Evolutionary conservation across 352 stramenopile genomes (phyloP), one percentile per base, ranked within the genome.

Genomic region (Phytophthora agathidicida): DNA sequence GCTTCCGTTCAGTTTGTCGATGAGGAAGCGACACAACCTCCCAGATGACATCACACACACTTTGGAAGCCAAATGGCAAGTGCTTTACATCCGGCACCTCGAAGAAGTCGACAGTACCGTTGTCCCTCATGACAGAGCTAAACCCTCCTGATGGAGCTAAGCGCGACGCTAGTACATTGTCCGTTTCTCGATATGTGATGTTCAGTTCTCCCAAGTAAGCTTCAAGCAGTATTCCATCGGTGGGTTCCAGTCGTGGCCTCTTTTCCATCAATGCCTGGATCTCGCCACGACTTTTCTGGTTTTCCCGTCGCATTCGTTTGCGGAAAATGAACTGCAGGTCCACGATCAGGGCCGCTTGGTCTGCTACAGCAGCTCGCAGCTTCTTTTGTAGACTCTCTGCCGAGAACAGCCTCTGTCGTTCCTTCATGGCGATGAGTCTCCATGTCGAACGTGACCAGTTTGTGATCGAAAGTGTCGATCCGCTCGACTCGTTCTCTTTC

Each of bases 41-140:
- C 62, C 62, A 71, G 26, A 60, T 56, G 6, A 52, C 50, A 11
- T 28, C 33, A 5, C 42, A 41, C 36, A 49, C 43, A 6, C 49
- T 26, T 4, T 58, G 37, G 9, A 67, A 58, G 22, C 10, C 35
- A 7, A 44, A 63, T 5, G 38, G 60, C 13, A 74, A 22, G 2
- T 64, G 17, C 3, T 50, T 17, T 13, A 53, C 59, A 16, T 71
- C 65, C 14, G 60, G 17, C 19, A 49, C 64, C 31, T 74, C 65
- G 17, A 60, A 39, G n/a, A 32, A 65, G 20, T 54, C 58, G n/a
- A n/a, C n/a, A n/a, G n/a, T n/a, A n/a, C n/a, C n/a, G n/a, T n/a
- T n/a, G n/a, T n/a, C n/a, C n/a, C n/a, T n/a, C n/a, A n/a, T n/a
- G n/a, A n/a, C n/a, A n/a, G n/a, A n/a, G n/a, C n/a, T n/a, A n/a